Evolutionary conservation across 306 rosid genomes (phyloP), one percentile per base, ranked within the genome.

Genomic region (Corylus avellana): DNA sequence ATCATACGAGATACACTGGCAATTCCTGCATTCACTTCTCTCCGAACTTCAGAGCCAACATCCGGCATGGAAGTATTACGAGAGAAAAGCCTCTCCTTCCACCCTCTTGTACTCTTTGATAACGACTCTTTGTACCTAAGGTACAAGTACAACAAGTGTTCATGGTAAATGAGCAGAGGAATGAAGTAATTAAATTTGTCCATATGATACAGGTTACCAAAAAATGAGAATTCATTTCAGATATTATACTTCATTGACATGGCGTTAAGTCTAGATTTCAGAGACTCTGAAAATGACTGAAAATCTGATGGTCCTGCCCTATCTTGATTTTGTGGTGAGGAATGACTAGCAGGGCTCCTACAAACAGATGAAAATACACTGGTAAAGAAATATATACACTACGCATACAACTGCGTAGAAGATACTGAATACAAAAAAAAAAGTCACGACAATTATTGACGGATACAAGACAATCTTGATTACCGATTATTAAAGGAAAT

Each of bases 41-140:
- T 86, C 77, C 84, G 85, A 55, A 77, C 91, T 48, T 91, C 88
- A 50, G 96, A 67, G 73, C 88, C 86, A 64, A 85, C 49, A 68
- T 86, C 92, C 2, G 98, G 74, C 90, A 93, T 80, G 72, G 97
- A 86, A 80, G 87, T 50, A 83, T 59, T 82, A 62, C 91, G 94
- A 74, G 87, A 88, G 84, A 96, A 91, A 72, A 96, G 79, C 86
- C 85, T 88, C 79, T 96, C 96, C 85, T 75, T 93, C 97, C 98
- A 93, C 68, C 94, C 97, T 89, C 87, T 88, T 18, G 97, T 82
- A 17, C 93, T 88, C 84, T 89, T 96, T 66, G 99, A 89, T 79
- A 96, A 76, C 4, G 97, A 90, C 75, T 96, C 99, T 81, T 90
- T 93, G 87, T 96, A 96, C 86, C 99, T 95, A 12, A 56, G 47